Percentiles rank a stretch among this genome's conserved stretches.
phyloP scores from a whole-genome alignment of 2,329 filamentous ascomycete genomes.

The Paracoccidioides brasiliensis region DNA sequence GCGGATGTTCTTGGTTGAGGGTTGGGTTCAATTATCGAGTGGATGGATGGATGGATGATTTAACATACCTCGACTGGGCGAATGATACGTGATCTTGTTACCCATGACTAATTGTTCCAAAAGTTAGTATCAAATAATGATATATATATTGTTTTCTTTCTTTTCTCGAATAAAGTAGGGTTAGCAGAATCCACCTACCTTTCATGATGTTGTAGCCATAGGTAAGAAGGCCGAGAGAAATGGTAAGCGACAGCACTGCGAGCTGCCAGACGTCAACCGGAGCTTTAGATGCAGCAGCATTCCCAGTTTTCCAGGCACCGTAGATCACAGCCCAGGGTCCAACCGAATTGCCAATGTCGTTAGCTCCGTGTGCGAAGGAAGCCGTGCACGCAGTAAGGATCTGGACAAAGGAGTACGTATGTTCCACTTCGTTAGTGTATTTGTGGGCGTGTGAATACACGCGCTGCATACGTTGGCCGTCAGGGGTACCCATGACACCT shows the following conservation, averaged over 20 bases:
- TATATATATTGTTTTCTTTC: too few relatives aligned
- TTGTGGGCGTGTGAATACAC: constrained; percentile 53
- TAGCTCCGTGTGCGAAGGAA: constrained; percentile 54
- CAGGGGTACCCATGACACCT: constrained; percentile 57
- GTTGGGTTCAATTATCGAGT: too few relatives aligned
- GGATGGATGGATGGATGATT: too few relatives aligned
- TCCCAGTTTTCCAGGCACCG: constrained; percentile 51
- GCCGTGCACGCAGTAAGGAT: constrained; percentile 40
- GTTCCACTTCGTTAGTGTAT: constrained; percentile 58
- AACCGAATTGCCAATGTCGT: constrained; percentile 61
- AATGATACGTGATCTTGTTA: constrained; percentile 65
- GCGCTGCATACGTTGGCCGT: constrained; percentile 56
- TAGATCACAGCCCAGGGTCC: constrained; percentile 61
- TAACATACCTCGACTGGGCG: constrained; percentile 34
- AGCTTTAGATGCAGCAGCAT: constrained; percentile 47
- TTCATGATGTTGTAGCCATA: constrained; percentile 82
- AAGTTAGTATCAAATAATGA: constrained; percentile 9
- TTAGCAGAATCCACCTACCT: constrained; percentile 34
- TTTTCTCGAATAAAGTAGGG: neutral
- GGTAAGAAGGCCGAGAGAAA: constrained; percentile 56
- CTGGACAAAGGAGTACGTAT: constrained; percentile 43
- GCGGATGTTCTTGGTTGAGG: too few relatives aligned
- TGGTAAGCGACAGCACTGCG: constrained; percentile 50
- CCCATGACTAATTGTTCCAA: constrained; percentile 52
- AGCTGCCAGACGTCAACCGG: constrained; percentile 64